A percentile compares a stretch with the other conserved stretches of the same genome.
phyloP scores from a whole-genome alignment of 805 yeast genomes.

The Candida endomychidarum region DNA sequence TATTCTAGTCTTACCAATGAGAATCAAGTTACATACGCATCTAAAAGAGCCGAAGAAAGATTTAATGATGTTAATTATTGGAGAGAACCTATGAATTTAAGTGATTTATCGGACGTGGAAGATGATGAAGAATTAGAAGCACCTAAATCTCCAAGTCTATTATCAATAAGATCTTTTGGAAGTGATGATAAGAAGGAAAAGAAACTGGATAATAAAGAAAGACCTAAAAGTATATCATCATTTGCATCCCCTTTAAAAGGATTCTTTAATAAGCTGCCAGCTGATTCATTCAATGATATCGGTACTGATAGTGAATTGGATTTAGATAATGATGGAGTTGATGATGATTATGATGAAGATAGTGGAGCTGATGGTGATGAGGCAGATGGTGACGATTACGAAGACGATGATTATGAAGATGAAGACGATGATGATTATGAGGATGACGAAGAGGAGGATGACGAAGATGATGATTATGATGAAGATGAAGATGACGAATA shows the following conservation, averaged over 20 bases:
- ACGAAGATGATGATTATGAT: conserved; percentile 13
- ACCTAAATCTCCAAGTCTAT: conserved; percentile 21
- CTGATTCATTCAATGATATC: conserved; percentile 24
- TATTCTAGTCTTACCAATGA: conserved; percentile 17
- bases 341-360: conserved; percentile 21
- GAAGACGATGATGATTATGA: conserved; percentile 17
- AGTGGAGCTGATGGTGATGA: conserved; percentile 11
- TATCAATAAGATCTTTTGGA: conserved; percentile 16
- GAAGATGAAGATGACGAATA: conserved; percentile 15
- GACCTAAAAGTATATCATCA: conserved; percentile 35
- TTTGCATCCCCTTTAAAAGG: conserved; percentile 43
- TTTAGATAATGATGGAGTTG: conserved; percentile 23
- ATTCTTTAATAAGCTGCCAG: conserved; percentile 33
- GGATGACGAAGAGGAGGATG: conserved; percentile 17
- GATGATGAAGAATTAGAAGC: conserved; percentile 23
- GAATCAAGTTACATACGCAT: conserved; percentile 3
- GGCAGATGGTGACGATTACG: conserved; percentile 14
- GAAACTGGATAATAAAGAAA: conserved; percentile 18
- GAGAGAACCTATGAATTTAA: conserved; percentile 77
- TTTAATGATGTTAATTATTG: conserved; percentile 89
- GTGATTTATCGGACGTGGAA: conserved; percentile 56
- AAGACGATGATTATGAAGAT: conserved; percentile 17
- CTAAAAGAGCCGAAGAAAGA: conserved; percentile 46
- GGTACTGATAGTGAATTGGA: conserved; percentile 22
- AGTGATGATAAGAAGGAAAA: conserved; percentile 12